phyloP scores from a whole-genome alignment of 129 eudicot genomes.

The Pseudognaphalium luteoalbum region DNA sequence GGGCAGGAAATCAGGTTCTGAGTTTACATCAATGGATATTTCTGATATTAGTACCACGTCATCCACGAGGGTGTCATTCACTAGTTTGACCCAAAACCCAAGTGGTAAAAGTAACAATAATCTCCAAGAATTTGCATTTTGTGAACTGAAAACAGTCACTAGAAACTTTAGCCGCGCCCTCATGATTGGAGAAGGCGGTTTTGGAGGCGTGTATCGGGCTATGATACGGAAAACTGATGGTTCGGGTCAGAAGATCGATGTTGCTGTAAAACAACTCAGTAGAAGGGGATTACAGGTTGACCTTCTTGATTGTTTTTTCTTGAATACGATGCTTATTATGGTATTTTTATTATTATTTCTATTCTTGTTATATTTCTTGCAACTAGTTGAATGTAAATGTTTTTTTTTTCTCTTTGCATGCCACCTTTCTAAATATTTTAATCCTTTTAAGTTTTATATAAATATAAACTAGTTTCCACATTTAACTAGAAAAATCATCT shows the following conservation, averaged over 20 bases:
- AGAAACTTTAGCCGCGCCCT: constrained; percentile 75
- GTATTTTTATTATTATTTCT: background rate
- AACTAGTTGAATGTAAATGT: background rate
- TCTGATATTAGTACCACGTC: constrained; percentile 63
- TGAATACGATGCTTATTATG: background rate
- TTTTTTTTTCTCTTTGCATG: background rate
- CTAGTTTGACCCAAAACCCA: constrained; percentile 62
- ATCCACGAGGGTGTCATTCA: constrained; percentile 55
- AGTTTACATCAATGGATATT: constrained; percentile 50
- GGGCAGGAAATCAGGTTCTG: constrained; percentile 52
- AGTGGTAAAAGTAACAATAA: constrained; percentile 45
- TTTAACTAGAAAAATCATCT: background rate
- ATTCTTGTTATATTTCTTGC: background rate
- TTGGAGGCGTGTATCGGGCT: constrained; percentile 79
- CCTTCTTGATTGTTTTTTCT: constrained; percentile 21
- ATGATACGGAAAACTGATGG: constrained; percentile 41
- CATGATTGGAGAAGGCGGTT: constrained; percentile 91
- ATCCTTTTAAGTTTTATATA: too few relatives aligned
- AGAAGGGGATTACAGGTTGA: constrained; percentile 77
- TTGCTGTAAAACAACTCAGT: constrained; percentile 84
- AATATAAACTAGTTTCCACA: background rate
- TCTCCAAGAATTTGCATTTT: constrained; percentile 54
- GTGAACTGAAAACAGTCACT: constrained; percentile 69
- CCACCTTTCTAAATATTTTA: too few relatives aligned
- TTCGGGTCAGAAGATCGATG: constrained; percentile 52